phyloP scores from a whole-genome alignment of 495 filamentous ascomycete species.

The Ramalina intermedia region DNA sequence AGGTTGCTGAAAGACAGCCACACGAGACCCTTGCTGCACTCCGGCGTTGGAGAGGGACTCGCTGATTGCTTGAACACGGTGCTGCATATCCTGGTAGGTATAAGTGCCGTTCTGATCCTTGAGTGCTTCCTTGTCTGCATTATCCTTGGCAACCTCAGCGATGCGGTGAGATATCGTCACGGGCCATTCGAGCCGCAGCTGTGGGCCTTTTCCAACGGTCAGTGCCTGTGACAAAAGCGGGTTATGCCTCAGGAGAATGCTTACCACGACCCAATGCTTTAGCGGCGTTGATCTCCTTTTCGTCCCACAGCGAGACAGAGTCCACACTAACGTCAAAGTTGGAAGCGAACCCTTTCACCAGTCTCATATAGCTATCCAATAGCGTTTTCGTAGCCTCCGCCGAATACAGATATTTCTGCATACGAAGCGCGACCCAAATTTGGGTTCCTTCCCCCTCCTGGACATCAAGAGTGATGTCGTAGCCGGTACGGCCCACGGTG shows the following conservation, averaged over 20 bases:
- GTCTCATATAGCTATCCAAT: constrained; percentile 4
- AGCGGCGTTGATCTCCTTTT: too few relatives aligned
- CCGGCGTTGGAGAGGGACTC: constrained; percentile 5
- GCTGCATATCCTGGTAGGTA: constrained; percentile 5
- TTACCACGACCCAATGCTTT: too few relatives aligned
- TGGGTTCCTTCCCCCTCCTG: not conserved
- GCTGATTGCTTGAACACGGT: constrained; percentile 8
- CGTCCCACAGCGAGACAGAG: too few relatives aligned
- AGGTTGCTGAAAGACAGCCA: constrained; percentile 14
- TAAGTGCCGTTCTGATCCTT: constrained; percentile 9
- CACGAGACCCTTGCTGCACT: constrained; percentile 3
- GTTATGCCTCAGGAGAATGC: too few relatives aligned
- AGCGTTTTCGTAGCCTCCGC: not conserved
- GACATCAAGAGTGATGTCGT: constrained; percentile 13
- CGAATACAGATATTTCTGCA: constrained; percentile 3
- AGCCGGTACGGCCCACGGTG: not conserved
- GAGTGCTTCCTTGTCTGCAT: not conserved
- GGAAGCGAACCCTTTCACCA: not conserved
- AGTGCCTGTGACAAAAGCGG: too few relatives aligned
- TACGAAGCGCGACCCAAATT: not conserved
- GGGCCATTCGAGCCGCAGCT: too few relatives aligned
- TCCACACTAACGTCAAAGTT: constrained; percentile 1
- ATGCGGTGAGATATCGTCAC: too few relatives aligned
- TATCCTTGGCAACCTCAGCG: too few relatives aligned
- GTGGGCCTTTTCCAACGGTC: too few relatives aligned